Evolutionary conservation across 2,329 filamentous ascomycete species (phyloP).

Genomic region (Tolypocladium nubicola): DNA sequence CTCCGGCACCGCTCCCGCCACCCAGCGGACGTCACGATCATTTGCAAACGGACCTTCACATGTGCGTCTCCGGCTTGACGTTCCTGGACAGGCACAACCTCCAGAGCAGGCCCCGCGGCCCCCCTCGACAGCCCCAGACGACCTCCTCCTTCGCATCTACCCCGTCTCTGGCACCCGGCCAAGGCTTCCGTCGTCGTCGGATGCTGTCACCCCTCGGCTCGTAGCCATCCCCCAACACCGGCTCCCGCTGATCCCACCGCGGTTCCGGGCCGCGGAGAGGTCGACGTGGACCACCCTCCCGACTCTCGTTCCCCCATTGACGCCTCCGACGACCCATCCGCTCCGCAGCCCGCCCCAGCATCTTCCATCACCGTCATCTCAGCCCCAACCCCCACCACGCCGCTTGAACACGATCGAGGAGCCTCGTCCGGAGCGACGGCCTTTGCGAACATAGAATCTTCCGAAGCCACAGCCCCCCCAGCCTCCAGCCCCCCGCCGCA

Average conservation of each 20-base stretch:
- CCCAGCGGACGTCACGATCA: not conserved
- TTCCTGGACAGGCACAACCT: conserved; percentile 2
- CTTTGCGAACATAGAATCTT: conserved; percentile 30
- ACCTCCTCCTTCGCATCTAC: conserved; percentile 2
- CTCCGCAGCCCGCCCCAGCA: conserved; percentile 40
- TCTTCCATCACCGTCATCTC: conserved; percentile 36
- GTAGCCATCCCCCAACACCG: conserved; percentile 12
- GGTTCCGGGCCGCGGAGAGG: conserved; percentile 27
- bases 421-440: conserved; percentile 15
- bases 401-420: conserved; percentile 11
- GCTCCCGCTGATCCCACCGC: conserved; percentile 16
- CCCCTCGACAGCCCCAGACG: not conserved
- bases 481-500: conserved; percentile 17
- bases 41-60: conserved; percentile 1
- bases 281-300: conserved; percentile 29
- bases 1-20: not conserved
- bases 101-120: not conserved
- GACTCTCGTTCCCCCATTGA: conserved; percentile 20
- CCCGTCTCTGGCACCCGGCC: conserved; percentile 1
- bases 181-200: conserved; percentile 2
- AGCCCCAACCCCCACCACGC: conserved; percentile 20
- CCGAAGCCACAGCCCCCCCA: conserved; percentile 15
- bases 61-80: conserved; percentile 3
- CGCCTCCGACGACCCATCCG: conserved; percentile 54
- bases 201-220: conserved; percentile 10